Conservation (phyloP, 805 yeast genomes). For the Barnettozyma vustinii region DNA sequence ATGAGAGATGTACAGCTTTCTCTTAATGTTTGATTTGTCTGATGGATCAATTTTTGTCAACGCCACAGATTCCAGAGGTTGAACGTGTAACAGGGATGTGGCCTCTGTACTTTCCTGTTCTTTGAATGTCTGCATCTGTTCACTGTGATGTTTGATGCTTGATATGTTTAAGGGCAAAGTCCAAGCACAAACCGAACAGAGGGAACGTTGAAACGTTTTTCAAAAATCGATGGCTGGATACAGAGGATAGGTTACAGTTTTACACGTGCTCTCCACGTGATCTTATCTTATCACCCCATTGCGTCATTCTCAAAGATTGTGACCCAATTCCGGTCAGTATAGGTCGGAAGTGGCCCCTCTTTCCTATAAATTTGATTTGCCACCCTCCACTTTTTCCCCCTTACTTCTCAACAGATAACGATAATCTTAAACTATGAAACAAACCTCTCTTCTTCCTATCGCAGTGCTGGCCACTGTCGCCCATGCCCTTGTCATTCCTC, state of each 20-base stretch:
- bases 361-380: background rate
- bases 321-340: background rate
- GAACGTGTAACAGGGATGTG: background rate
- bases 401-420: background rate
- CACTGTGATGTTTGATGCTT: background rate
- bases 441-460: constrained; percentile 26
- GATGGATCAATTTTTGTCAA: background rate
- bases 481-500: constrained; percentile 60
- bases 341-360: background rate
- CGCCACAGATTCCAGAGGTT: background rate
- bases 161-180: background rate
- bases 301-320: background rate
- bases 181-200: no score
- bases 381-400: background rate
- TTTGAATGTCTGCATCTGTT: background rate
- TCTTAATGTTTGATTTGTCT: constrained; percentile 1
- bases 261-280: background rate
- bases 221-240: background rate
- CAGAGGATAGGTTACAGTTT: no score
- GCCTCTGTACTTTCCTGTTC: background rate
- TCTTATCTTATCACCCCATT: constrained; percentile 2
- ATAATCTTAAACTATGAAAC: constrained; percentile 13
- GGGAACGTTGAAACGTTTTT: no score
- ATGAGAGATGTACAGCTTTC: constrained; percentile 28
- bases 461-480: constrained; percentile 36